Conservation (phyloP, 2,329 filamentous ascomycete species). For the Drechslerella coelobrocha region DNA sequence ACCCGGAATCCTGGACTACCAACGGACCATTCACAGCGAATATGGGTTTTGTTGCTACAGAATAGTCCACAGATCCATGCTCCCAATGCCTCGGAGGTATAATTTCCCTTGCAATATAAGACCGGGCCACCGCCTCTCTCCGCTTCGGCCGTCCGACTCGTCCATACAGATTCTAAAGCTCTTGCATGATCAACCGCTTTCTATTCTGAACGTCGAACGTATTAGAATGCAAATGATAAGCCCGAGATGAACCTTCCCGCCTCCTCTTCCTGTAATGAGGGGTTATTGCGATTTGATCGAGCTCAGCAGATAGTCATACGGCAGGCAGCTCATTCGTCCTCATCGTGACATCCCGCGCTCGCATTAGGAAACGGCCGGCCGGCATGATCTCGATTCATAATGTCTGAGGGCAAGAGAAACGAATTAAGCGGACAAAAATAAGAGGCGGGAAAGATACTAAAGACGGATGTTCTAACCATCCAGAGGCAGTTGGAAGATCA, state of each 20-base stretch:
- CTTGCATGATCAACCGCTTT: conserved; percentile 51
- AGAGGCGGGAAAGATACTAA: conserved; percentile 25
- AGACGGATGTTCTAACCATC: conserved; percentile 36
- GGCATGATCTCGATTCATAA: conserved; percentile 42
- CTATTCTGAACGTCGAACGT: conserved; percentile 16
- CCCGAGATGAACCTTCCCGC: conserved; percentile 31
- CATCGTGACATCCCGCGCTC: conserved; percentile 31
- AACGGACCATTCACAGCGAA: conserved; percentile 43
- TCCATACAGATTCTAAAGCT: conserved; percentile 46
- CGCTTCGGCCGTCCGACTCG: conserved; percentile 36
- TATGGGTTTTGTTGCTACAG: conserved; percentile 27
- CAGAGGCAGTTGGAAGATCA: conserved; percentile 43
- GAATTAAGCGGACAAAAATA: conserved; percentile 10
- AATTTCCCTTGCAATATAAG: conserved; percentile 48
- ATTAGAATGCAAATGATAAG: conserved; percentile 43
- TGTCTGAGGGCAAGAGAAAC: conserved; percentile 19
- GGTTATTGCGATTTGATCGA: conserved; percentile 52
- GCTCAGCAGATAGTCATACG: conserved; percentile 50
- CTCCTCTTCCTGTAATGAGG: conserved; percentile 39
- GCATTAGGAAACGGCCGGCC: conserved; percentile 17
- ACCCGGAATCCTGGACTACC: conserved; percentile 34
- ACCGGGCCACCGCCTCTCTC: conserved; percentile 32
- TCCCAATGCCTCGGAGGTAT: conserved; percentile 47
- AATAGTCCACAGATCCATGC: conserved; percentile 45
- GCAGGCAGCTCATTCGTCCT: conserved; percentile 46